These are phyloP conservation scores for Alternaria tenuissima DNA, from an alignment of 2,329 filamentous ascomycete species.

Conservation along the genomic window DNA sequence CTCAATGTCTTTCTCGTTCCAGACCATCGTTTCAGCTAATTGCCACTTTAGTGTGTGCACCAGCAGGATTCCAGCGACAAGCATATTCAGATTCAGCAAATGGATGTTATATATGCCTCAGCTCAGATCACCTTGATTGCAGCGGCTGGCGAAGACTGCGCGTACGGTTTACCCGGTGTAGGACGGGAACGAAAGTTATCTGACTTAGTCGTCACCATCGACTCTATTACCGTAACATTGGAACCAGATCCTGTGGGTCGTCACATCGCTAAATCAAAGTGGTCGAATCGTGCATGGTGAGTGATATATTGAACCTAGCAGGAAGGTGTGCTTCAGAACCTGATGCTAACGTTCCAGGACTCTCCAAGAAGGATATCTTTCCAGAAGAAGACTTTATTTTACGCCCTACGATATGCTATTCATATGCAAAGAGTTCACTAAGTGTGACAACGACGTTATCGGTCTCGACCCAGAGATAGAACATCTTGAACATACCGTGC, in stretches of 20 bases:
- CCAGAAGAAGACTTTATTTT: neutral
- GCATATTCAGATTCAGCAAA: neutral
- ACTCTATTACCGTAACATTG: rapidly evolving
- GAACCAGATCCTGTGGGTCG: neutral
- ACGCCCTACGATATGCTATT: neutral
- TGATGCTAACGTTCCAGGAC: neutral
- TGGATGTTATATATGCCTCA: neutral
- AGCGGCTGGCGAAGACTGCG: neutral
- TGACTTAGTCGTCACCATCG: neutral
- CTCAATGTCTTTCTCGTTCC: no score
- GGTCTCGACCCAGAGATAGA: neutral
- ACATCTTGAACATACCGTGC: neutral
- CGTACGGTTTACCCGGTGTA: neutral
- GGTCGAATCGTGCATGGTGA: neutral
- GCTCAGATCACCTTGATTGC: neutral
- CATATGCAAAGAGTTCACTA: neutral
- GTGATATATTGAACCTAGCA: neutral
- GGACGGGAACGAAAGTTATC: neutral
- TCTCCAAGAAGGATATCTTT: neutral
- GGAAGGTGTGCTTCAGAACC: neutral
- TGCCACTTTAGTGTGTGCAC: neutral
- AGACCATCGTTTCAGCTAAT: neutral
- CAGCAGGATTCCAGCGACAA: neutral
- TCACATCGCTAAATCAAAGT: neutral
- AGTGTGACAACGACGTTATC: no score